Evolutionary conservation across 2,329 filamentous ascomycete genomes (phyloP).

Genomic region (Pleurostoma richardsiae): DNA sequence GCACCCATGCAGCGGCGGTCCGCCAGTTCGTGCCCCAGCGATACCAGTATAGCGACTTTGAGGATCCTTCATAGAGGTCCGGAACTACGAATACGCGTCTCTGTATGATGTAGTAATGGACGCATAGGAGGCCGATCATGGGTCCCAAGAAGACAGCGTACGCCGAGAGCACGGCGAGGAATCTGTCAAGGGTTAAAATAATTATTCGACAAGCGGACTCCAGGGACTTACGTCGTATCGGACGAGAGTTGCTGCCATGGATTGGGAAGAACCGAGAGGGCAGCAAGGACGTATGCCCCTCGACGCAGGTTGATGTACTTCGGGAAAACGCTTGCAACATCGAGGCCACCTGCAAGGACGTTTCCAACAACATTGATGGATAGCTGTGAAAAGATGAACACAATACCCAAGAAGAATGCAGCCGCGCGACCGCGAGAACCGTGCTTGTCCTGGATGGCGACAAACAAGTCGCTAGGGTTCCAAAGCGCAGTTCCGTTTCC

Average conservation of each 20-base stretch:
- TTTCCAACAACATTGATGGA: constrained; percentile 31
- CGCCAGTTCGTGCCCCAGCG: constrained; percentile 31
- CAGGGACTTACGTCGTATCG: constrained; percentile 1
- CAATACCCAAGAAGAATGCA: constrained; percentile 30
- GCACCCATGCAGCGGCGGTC: constrained; percentile 30
- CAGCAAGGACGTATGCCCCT: constrained; percentile 24
- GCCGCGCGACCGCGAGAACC: constrained; percentile 23
- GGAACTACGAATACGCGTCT: constrained; percentile 27
- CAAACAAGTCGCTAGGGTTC: constrained; percentile 14
- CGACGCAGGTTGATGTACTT: constrained; percentile 30
- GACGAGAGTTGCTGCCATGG: constrained; percentile 4
- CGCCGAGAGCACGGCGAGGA: constrained; percentile 37
- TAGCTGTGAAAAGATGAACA: constrained; percentile 27
- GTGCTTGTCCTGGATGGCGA: constrained; percentile 12
- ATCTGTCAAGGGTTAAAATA: constrained; percentile 14
- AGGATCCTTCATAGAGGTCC: constrained; percentile 24
- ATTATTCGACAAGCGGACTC: constrained; percentile 1
- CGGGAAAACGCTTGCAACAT: constrained; percentile 29
- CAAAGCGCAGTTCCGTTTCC: constrained; percentile 16
- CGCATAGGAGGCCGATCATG: constrained; percentile 33
- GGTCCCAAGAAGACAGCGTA: constrained; percentile 32
- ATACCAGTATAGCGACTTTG: constrained; percentile 32
- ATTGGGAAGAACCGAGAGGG: constrained; percentile 1
- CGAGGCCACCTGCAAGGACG: constrained; percentile 30
- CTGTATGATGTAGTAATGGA: constrained; percentile 25